Base-by-base conservation (phyloP, 2,329 filamentous ascomycete species). In the Trichoderma aggressivum region DNA sequence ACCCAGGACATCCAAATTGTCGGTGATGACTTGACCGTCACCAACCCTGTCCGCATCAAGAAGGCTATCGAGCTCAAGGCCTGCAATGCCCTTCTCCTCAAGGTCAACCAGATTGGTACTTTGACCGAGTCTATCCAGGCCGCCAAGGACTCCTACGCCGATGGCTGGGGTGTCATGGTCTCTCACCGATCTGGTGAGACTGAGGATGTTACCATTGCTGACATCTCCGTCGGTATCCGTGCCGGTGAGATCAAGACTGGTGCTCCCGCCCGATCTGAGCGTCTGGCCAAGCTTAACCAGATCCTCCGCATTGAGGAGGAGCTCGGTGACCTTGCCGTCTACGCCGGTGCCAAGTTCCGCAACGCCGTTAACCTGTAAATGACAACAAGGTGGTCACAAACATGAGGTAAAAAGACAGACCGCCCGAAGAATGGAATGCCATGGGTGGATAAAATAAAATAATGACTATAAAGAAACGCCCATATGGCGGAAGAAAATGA, bases 101-200 rank as follows among this genome's bases (percentile, higher is more conserved):
- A 99, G 92, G 94, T 99, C 85, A 99, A 99, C 92, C 96, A 99
- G 89, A 99, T 99, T 79, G 96, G 96, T 86, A 98, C 96, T 77
- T 91, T 99, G 80, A 97, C 94, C 78, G 96, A 99, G 89, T 97
- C 96, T 73, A 98, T 98, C 86, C 94, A 98, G 88, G 96, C 96
- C 70, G 95, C 96, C 83, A 98, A 98, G 90, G 96, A 98, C 86
- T 97, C 95, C 65, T 98, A 96, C 83, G 92, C 92, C 77, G 95
- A 93, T 78, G 91, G 90, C 83, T 99, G 96, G 96, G 95, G 95
- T 83, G 94, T 99, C 87, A 98, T 99, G 96, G 96, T 99, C 75
- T 98, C 96, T 76, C 96, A 99, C 89, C 92, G 96, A 79, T 99
- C 96, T 74, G 96, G 96, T 83, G 96, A 99, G 92, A 99, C 96